Evolutionary conservation across 768 basidiomycete genomes (phyloP).

Genomic region (Astraeus odoratus): DNA sequence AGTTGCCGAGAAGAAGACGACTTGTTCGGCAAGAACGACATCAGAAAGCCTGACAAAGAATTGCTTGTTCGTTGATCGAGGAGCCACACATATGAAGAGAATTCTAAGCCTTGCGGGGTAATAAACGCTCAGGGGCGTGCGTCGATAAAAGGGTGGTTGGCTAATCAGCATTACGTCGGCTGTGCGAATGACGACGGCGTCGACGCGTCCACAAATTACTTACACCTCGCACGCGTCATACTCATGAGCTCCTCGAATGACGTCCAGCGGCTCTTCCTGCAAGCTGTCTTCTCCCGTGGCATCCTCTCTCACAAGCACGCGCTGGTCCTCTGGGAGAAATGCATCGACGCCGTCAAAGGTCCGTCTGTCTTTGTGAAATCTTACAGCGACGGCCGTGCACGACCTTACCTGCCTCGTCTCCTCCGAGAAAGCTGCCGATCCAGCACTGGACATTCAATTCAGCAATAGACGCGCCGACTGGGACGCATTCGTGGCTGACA

Average conservation of each 20-base stretch:
- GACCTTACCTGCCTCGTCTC: constrained; percentile 5
- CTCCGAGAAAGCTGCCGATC: constrained; percentile 45
- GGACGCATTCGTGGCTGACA: constrained; percentile 48
- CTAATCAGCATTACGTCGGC: neutral
- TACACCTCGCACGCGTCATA: neutral
- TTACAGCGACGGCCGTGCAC: too few species aligned
- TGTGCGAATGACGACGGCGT: neutral
- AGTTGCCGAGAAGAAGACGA: too few species aligned
- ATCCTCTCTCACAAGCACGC: constrained; percentile 61
- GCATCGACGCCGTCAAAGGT: constrained; percentile 65
- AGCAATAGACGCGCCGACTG: constrained; percentile 41
- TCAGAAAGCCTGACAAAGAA: neutral
- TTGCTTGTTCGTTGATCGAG: too few species aligned
- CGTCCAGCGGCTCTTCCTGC: constrained; percentile 72
- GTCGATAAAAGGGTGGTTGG: too few species aligned
- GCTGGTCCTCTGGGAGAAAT: constrained; percentile 59
- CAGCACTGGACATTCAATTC: constrained; percentile 40
- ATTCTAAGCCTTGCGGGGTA: too few species aligned
- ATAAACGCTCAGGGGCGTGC: too few species aligned
- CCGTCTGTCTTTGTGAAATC: neutral
- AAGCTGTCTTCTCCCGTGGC: constrained; percentile 67
- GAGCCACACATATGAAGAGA: too few species aligned
- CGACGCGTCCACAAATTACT: too few species aligned
- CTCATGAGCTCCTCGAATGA: constrained; percentile 48
- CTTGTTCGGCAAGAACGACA: neutral